Evolutionary conservation across 345 rosid genomes (phyloP).

Genomic region (Gossypioides kirkii): DNA sequence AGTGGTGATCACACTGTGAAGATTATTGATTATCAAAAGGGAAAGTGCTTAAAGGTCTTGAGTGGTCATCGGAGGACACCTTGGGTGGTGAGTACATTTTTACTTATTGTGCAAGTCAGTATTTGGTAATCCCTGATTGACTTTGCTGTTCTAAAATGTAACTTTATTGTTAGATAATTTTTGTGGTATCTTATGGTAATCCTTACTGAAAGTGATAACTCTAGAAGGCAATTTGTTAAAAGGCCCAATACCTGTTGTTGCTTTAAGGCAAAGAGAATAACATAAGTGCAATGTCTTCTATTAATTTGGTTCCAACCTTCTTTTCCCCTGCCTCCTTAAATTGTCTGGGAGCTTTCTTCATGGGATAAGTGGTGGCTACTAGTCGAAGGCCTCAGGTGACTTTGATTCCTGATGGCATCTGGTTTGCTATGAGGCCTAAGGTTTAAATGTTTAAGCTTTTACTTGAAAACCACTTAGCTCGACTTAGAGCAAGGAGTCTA

Average conservation of each 20-base stretch:
- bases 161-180: conserved; percentile 1
- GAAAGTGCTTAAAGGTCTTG: conserved; percentile 87
- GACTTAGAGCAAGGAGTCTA: background rate
- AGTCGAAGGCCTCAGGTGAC: background rate
- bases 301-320: background rate
- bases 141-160: background rate
- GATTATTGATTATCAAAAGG: conserved; percentile 83
- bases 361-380: background rate
- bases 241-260: background rate
- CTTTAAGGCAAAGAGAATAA: background rate
- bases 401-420: background rate
- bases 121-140: background rate
- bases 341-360: background rate
- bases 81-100: conserved; percentile 80
- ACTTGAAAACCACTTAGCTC: background rate
- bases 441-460: background rate
- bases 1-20: conserved; percentile 98
- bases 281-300: background rate
- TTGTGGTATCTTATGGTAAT: background rate
- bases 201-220: background rate
- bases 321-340: background rate
- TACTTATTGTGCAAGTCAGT: background rate
- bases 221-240: background rate
- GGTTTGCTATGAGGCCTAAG: background rate
- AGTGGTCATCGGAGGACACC: conserved; percentile 96